Conservation (phyloP, 2,329 filamentous ascomycete genomes). For the Emericellopsis cladophorae region DNA sequence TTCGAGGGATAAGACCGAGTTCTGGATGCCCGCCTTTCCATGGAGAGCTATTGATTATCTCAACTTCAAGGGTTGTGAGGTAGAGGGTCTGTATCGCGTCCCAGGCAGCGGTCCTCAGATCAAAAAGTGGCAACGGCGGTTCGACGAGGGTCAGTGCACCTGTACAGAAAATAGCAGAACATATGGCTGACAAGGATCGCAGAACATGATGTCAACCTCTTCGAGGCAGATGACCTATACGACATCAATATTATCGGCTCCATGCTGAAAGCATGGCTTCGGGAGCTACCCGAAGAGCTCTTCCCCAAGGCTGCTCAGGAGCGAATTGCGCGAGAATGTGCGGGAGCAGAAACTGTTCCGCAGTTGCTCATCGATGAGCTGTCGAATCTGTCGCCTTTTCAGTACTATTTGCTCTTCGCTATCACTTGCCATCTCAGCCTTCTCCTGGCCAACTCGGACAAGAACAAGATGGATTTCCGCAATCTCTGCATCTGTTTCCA, state of each 20-base stretch:
- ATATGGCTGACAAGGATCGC: constrained; percentile 6
- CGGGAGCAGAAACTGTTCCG: constrained; percentile 66
- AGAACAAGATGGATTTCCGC: constrained; percentile 97
- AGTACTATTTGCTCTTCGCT: constrained; percentile 94
- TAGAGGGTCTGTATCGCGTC: constrained; percentile 86
- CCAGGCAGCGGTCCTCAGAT: constrained; percentile 84
- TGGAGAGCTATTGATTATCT: constrained; percentile 95
- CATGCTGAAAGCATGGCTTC: constrained; percentile 91
- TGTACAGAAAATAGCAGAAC: not conserved
- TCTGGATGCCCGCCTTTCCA: constrained; percentile 95
- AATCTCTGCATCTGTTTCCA: constrained; percentile 96
- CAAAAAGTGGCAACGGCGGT: constrained; percentile 84
- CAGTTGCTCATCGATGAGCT: constrained; percentile 83
- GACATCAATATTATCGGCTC: constrained; percentile 96
- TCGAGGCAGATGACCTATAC: constrained; percentile 76
- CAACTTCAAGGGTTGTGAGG: constrained; percentile 87
- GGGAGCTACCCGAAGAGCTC: constrained; percentile 86
- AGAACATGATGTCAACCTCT: constrained; percentile 84
- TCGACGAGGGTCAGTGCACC: constrained; percentile 58
- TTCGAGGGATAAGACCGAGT: constrained; percentile 90
- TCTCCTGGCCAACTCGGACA: constrained; percentile 78
- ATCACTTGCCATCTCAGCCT: constrained; percentile 94
- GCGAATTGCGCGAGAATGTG: constrained; percentile 66
- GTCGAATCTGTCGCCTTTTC: constrained; percentile 88
- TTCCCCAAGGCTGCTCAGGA: constrained; percentile 79